Conservation (phyloP, 2,329 filamentous ascomycete genomes). For the Hypoxylon sp. region DNA sequence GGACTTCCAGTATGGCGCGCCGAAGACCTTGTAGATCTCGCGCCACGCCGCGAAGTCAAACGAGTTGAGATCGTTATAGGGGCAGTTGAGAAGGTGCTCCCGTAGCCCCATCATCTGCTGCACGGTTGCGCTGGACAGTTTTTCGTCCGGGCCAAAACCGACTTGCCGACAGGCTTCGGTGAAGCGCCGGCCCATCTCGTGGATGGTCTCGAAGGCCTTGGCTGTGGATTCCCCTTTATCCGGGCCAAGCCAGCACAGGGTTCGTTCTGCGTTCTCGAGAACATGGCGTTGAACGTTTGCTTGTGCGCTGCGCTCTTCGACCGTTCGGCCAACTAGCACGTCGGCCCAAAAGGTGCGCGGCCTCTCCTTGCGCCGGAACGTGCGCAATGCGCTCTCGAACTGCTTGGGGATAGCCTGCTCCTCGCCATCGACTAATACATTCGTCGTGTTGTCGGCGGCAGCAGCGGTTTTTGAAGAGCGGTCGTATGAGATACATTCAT, state of each 20-base stretch:
- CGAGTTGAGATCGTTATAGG: conserved; percentile 39
- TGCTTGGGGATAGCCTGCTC: conserved; percentile 33
- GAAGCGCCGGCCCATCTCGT: conserved; percentile 40
- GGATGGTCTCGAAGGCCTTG: conserved; percentile 39
- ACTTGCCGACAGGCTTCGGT: conserved; percentile 24
- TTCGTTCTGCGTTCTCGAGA: conserved; percentile 42
- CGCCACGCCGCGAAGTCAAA: conserved; percentile 41
- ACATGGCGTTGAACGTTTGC: conserved; percentile 31
- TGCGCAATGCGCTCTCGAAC: conserved; percentile 42
- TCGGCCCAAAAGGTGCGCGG: conserved; percentile 45
- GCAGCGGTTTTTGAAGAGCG: conserved; percentile 16
- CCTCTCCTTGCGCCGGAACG: conserved; percentile 42
- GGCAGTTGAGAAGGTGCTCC: conserved; percentile 21
- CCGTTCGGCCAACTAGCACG: conserved; percentile 38
- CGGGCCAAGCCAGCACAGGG: conserved; percentile 46
- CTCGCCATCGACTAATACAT: conserved; percentile 37
- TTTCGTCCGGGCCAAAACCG: conserved; percentile 28
- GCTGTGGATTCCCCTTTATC: conserved; percentile 33
- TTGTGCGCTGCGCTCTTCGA: conserved; percentile 42
- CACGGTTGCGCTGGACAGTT: conserved; percentile 9
- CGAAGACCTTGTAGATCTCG: conserved; percentile 39
- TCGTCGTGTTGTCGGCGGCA: conserved; percentile 2
- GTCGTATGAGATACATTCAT: conserved; percentile 48
- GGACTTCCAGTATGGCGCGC: conserved; percentile 38
- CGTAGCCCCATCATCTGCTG: conserved; percentile 31